Evolutionary conservation across 202 grass and related monocot species (phyloP).

Genomic region (Bolboschoenoplectus hybrid): DNA sequence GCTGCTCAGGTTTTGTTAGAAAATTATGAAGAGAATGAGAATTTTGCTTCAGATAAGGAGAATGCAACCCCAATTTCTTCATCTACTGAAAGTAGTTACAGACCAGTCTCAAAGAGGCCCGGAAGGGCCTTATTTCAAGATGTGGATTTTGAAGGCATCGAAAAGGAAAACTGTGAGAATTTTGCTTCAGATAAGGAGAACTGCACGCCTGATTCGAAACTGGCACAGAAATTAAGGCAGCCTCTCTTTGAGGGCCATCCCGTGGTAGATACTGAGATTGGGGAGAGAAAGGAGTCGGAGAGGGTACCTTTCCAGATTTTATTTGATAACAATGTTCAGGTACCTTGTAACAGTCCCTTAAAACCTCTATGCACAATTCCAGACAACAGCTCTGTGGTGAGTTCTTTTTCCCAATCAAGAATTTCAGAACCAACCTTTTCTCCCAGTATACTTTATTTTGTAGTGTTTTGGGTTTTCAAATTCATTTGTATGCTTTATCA

Average conservation of each 20-base stretch:
- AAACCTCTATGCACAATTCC: constrained; percentile 38
- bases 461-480: background rate
- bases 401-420: background rate
- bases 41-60: constrained; percentile 55
- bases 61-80: constrained; percentile 53
- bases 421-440: background rate
- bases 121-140: constrained; percentile 27
- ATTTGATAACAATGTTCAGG: constrained; percentile 44
- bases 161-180: constrained; percentile 39
- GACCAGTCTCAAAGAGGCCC: background rate
- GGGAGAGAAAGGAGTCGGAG: constrained; percentile 58
- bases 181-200: constrained; percentile 68
- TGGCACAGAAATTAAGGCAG: constrained; percentile 48
- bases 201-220: constrained; percentile 58
- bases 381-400: constrained; percentile 36
- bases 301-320: constrained; percentile 74
- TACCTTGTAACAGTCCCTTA: constrained; percentile 39
- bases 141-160: constrained; percentile 2
- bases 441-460: background rate
- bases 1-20: background rate
- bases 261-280: constrained; percentile 56
- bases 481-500: background rate
- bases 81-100: constrained; percentile 44
- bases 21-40: constrained; percentile 36
- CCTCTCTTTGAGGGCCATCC: constrained; percentile 42